Evolutionary conservation across 2,329 filamentous ascomycete genomes (phyloP), one percentile per base, ranked within the genome.

Genomic region (Periconia digitata): DNA sequence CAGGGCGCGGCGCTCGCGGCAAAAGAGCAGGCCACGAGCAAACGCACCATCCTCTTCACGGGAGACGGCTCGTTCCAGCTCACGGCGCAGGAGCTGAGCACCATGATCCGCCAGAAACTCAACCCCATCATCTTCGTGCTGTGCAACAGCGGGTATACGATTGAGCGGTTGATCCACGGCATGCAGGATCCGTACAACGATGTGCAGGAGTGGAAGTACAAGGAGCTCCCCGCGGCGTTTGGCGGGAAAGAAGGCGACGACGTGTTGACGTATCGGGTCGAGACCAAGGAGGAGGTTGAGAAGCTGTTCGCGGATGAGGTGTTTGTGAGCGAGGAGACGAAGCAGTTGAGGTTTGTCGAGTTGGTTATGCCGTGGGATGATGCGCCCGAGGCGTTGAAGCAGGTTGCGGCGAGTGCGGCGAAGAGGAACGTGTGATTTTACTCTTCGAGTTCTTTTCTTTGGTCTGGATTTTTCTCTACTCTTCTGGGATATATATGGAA

Each of bases 61-160:
- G 91, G 91, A 20, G 91, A 96, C 62, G 91, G 91, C 22, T 90
- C 85, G 48, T 85, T 95, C 71, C 90, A 96, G 69, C 78, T 95
- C 49, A 95, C 90, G 0, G 86, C 83, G 0, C 90, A 95, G 68
- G 90, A 94, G 72, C 67, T 95, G 54, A 88, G 85, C 70, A 94
- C 90, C 10, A 92, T 95, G 80, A 82, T 95, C 55, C 81, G 85
- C 23, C 85, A 89, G 51, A 78, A 81, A 20, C 76, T 95, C 48
- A 85, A 86, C 53, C 83, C 89, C 17, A 92, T 91, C 63, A 85
- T 95, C 53, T 92, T 95, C 68, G 79, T 94, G 53, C 86, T 95
- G 58, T 90, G 88, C 78, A 95, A 95, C 68, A 84, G 92, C 35
- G 91, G 91, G 10, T 95, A 89, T 74, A 94, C 90, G 8, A 94